phyloP scores from a whole-genome alignment of 2,329 filamentous ascomycete genomes.

The Hawksworthiomyces lignivorus region DNA sequence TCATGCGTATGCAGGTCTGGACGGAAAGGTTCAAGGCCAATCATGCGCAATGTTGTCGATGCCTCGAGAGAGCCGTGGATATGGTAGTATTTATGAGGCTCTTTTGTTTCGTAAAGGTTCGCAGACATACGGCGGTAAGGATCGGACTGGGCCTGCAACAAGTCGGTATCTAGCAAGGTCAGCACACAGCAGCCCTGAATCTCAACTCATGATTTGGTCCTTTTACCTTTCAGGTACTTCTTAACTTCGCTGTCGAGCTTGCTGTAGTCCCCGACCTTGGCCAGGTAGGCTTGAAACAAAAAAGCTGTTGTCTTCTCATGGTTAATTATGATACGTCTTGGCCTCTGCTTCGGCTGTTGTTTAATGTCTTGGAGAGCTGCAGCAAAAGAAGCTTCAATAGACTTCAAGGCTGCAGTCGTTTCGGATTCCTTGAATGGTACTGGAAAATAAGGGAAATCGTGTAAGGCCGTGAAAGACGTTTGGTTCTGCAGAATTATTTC shows the following conservation, averaged over 20 bases:
- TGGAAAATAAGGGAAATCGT: conserved; percentile 17
- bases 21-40: conserved; percentile 33
- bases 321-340: conserved; percentile 30
- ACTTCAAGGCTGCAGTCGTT: conserved; percentile 14
- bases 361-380: conserved; percentile 43
- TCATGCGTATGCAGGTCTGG: conserved; percentile 28
- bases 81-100: conserved; percentile 43
- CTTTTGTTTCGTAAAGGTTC: conserved; percentile 15
- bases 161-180: too few species aligned
- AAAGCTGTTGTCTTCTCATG: conserved; percentile 46
- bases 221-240: conserved; percentile 24
- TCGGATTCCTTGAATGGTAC: conserved; percentile 16
- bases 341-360: not conserved
- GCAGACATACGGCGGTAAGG: conserved; percentile 37
- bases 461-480: conserved; percentile 8
- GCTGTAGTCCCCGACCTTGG: conserved; percentile 44
- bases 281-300: conserved; percentile 50
- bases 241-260: conserved; percentile 38
- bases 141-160: conserved; percentile 62
- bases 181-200: too few species aligned
- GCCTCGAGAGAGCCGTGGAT: conserved; percentile 43
- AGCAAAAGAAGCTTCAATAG: conserved; percentile 47
- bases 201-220: too few species aligned
- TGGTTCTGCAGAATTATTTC: not conserved
- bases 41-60: conserved; percentile 32